These are phyloP conservation scores for Sextonia rubra DNA, from an alignment of 164 flowering plant genomes.

Conservation along the genomic window DNA sequence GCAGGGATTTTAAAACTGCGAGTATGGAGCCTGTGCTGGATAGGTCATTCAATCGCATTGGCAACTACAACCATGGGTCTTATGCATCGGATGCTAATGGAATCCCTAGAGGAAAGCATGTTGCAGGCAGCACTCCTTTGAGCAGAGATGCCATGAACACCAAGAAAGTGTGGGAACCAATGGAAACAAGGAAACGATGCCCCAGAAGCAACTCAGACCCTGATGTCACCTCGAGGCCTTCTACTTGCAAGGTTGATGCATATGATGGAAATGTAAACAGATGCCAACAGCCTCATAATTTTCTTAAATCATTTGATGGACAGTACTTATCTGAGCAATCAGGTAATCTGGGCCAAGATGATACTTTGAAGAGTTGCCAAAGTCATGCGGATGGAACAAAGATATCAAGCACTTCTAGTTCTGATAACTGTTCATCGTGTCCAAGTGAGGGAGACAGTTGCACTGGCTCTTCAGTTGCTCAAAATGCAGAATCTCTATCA, in stretches of 20 bases:
- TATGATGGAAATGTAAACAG: constrained; percentile 11
- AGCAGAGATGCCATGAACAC: constrained; percentile 35
- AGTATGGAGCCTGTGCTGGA: constrained; percentile 48
- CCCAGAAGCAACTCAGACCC: constrained; percentile 64
- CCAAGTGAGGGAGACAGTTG: constrained; percentile 82
- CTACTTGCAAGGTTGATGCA: constrained; percentile 36
- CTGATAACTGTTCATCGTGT: constrained; percentile 80
- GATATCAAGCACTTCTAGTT: constrained; percentile 46
- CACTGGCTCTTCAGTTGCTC: constrained; percentile 47
- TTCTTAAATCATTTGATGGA: constrained; percentile 16
- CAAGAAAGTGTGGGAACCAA: constrained; percentile 90
- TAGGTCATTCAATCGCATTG: constrained; percentile 48
- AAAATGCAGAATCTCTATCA: constrained; percentile 54
- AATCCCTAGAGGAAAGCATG: constrained; percentile 45
- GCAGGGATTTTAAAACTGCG: constrained; percentile 38
- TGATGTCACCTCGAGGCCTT: constrained; percentile 45
- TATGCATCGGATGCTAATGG: constrained; percentile 42
- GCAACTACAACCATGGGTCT: constrained; percentile 43
- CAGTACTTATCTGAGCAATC: constrained; percentile 3
- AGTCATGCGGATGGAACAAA: constrained; percentile 18
- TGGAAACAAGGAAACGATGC: constrained; percentile 57
- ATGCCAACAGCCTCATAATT: constrained; percentile 10
- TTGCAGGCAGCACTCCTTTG: constrained; percentile 28
- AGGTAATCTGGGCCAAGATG: constrained; percentile 10
- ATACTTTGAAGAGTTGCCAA: constrained; percentile 14